Conservation (phyloP, 2,329 filamentous ascomycete genomes). For the Venturia aucupariae region DNA sequence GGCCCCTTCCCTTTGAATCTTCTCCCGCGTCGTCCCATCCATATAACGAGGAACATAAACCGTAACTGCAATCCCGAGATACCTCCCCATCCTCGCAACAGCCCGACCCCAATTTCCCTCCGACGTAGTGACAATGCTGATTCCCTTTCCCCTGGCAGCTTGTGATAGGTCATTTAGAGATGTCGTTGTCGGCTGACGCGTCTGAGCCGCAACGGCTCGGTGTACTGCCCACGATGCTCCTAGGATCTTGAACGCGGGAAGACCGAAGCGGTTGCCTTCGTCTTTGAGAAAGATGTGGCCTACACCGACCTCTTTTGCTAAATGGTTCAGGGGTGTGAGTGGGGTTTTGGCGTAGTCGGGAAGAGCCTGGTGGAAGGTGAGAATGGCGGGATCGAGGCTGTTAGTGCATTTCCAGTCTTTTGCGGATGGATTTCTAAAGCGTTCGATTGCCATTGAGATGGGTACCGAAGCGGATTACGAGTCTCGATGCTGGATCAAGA, state of each 20-base stretch:
- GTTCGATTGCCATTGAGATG: not conserved
- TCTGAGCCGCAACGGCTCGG: slow-evolving; percentile 41
- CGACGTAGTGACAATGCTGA: slow-evolving; percentile 54
- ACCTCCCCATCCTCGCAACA: slow-evolving; percentile 56
- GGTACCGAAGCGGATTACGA: too few relatives aligned
- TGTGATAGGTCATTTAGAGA: slow-evolving; percentile 36
- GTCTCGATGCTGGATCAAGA: not conserved
- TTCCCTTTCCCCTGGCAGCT: slow-evolving; percentile 21
- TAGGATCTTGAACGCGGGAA: slow-evolving; percentile 72
- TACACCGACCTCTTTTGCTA: slow-evolving; percentile 52
- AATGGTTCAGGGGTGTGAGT: slow-evolving; percentile 41
- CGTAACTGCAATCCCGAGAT: slow-evolving; percentile 45
- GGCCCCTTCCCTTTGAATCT: slow-evolving; percentile 56
- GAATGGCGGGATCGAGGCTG: slow-evolving; percentile 15
- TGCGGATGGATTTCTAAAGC: slow-evolving; percentile 21
- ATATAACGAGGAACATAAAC: slow-evolving; percentile 58
- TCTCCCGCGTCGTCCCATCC: slow-evolving; percentile 41
- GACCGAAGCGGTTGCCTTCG: slow-evolving; percentile 56
- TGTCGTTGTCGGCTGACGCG: slow-evolving; percentile 36
- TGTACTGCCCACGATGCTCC: slow-evolving; percentile 68
- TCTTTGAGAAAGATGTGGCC: slow-evolving; percentile 58
- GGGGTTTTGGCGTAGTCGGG: slow-evolving; percentile 49
- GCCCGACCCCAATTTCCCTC: slow-evolving; percentile 73
- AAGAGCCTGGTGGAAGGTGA: slow-evolving; percentile 42
- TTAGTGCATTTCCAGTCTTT: slow-evolving; percentile 19